These are phyloP conservation scores for Cocos nucifera DNA, from an alignment of 176 grass and related monocot genomes.

Conservation along the genomic window DNA sequence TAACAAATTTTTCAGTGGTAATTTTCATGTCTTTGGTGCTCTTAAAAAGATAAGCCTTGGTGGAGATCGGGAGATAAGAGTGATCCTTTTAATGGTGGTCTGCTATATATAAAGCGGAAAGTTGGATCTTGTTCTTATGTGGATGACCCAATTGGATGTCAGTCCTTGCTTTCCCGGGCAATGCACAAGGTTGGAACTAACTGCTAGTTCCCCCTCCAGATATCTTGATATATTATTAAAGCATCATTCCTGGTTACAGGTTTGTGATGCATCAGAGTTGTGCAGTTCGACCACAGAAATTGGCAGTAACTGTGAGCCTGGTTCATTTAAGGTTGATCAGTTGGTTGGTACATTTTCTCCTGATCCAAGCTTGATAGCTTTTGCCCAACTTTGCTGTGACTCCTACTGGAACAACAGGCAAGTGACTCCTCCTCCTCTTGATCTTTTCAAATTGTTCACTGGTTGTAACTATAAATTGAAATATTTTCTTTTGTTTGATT, in stretches of 20 bases:
- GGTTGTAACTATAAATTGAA: not conserved
- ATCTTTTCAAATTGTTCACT: too few relatives aligned
- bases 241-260: slow-evolving; percentile 30
- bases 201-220: slow-evolving; percentile 5
- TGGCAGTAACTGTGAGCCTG: slow-evolving; percentile 5
- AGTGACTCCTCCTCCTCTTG: slow-evolving; percentile 9
- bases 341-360: slow-evolving; percentile 87
- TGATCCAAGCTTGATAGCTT: slow-evolving; percentile 93
- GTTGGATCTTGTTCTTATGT: slow-evolving; percentile 94
- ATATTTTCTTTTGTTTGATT: not conserved
- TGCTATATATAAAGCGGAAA: slow-evolving; percentile 94
- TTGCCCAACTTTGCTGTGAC: slow-evolving; percentile 72
- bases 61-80: slow-evolving; percentile 79
- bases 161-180: slow-evolving; percentile 89
- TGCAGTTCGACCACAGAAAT: slow-evolving; percentile 19
- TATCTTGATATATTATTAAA: not conserved
- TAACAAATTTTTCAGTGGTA: slow-evolving; percentile 15
- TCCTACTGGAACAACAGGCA: slow-evolving; percentile 58
- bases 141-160: slow-evolving; percentile 91
- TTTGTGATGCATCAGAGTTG: slow-evolving; percentile 41
- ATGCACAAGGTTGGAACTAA: slow-evolving; percentile 77
- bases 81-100: slow-evolving; percentile 77
- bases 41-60: slow-evolving; percentile 67
- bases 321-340: slow-evolving; percentile 62
- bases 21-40: slow-evolving; percentile 12